Evolutionary conservation across 2,329 filamentous ascomycete genomes (phyloP).

Genomic region (Neoascochyta sp.): DNA sequence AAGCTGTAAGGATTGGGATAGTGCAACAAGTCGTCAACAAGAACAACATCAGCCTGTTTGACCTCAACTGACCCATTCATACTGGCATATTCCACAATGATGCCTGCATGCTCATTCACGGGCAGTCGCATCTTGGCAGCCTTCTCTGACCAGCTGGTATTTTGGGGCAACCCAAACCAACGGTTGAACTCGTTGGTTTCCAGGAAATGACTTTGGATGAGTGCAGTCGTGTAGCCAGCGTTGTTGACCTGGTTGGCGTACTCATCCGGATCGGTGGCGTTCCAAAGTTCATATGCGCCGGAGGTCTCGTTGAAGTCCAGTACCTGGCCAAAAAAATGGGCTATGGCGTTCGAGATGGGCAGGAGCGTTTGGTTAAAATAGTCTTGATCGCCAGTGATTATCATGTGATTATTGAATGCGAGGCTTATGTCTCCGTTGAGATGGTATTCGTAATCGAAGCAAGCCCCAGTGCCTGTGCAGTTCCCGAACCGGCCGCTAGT

Average conservation of each 20-base stretch:
- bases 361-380: conserved; percentile 56
- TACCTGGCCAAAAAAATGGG: conserved; percentile 59
- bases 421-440: conserved; percentile 67
- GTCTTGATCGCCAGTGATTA: conserved; percentile 56
- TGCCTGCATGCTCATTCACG: conserved; percentile 51
- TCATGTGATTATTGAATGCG: conserved; percentile 58
- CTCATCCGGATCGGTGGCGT: conserved; percentile 71
- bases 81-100: conserved; percentile 61
- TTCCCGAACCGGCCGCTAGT: conserved; percentile 65
- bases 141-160: conserved; percentile 58
- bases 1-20: conserved; percentile 56
- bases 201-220: conserved; percentile 55
- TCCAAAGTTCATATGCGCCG: conserved; percentile 27
- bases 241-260: conserved; percentile 66
- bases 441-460: conserved; percentile 71
- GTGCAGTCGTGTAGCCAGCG: conserved; percentile 64
- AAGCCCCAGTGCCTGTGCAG: conserved; percentile 59
- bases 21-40: conserved; percentile 62
- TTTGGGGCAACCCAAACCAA: conserved; percentile 53
- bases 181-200: conserved; percentile 57
- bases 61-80: conserved; percentile 66
- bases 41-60: conserved; percentile 68
- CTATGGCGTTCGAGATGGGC: conserved; percentile 62
- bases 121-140: conserved; percentile 55
- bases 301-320: conserved; percentile 55